Percentiles rank a stretch among this genome's conserved stretches.
These are phyloP conservation scores for Setaria viridis DNA, from an alignment of 202 grass and related monocot species.

Conservation along the genomic window DNA sequence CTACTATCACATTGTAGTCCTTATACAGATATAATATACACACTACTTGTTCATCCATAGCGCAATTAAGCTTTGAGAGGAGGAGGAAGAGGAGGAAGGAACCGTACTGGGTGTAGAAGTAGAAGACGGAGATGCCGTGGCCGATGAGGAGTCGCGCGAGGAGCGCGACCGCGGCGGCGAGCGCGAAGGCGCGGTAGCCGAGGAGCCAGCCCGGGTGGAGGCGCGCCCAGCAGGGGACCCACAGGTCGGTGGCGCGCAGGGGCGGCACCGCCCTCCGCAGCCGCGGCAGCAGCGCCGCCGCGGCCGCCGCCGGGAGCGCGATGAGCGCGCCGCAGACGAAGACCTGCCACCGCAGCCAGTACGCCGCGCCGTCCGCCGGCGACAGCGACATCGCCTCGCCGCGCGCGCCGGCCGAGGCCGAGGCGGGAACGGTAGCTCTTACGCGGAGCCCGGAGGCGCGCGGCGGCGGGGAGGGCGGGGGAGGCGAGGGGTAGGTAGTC, in stretches of 20 bases:
- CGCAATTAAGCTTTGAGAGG: background rate
- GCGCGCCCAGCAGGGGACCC: conserved; percentile 73
- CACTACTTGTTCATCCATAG: background rate
- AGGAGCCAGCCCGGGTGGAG: conserved; percentile 76
- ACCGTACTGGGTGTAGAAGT: conserved; percentile 93
- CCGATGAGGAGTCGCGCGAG: conserved; percentile 51
- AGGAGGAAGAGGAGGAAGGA: background rate
- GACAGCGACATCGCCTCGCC: background rate
- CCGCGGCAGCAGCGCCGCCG: conserved; percentile 56
- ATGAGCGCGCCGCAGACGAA: conserved; percentile 72
- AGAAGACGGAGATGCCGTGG: conserved; percentile 50
- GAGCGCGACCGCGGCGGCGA: conserved; percentile 54
- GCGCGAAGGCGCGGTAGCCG: conserved; percentile 61
- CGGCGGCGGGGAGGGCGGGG: background rate
- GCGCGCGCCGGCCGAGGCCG: too few relatives aligned
- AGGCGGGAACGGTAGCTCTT: background rate
- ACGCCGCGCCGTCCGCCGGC: conserved; percentile 54
- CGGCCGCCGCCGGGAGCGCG: conserved; percentile 46
- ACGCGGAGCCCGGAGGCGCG: background rate
- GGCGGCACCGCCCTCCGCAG: conserved; percentile 43
- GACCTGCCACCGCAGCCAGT: conserved; percentile 87
- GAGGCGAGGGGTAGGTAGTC: background rate
- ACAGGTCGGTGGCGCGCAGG: conserved; percentile 68
- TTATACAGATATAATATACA: background rate
- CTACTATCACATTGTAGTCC: background rate